phyloP scores from a whole-genome alignment of 345 rosid species.

The Boechera stricta region DNA sequence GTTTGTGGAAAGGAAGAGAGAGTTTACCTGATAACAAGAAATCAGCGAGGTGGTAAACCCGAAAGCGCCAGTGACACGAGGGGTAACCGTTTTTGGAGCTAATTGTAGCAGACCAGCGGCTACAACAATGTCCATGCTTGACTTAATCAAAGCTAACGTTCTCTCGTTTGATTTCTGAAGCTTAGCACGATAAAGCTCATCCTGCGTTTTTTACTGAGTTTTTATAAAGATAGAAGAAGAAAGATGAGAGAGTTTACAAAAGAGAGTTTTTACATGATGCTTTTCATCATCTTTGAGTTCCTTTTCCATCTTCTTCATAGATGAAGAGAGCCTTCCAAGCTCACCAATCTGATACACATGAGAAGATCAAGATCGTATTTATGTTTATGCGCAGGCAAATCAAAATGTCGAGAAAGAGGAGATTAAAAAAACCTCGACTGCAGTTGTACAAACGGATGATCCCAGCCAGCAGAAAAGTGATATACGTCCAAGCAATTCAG shows the following conservation, averaged over 20 bases:
- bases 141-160: slow-evolving; percentile 78
- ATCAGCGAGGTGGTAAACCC: slow-evolving; percentile 86
- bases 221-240: neutral
- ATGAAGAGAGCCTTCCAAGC: slow-evolving; percentile 80
- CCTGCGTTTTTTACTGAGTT: slow-evolving; percentile 48
- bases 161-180: slow-evolving; percentile 83
- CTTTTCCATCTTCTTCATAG: slow-evolving; percentile 80
- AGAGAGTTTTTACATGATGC: slow-evolving; percentile 52
- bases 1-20: slow-evolving; percentile 10
- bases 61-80: slow-evolving; percentile 90
- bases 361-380: neutral
- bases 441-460: slow-evolving; percentile 73
- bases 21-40: slow-evolving; percentile 90
- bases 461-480: slow-evolving; percentile 95
- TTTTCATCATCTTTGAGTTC: slow-evolving; percentile 73
- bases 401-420: slow-evolving; percentile 13
- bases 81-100: slow-evolving; percentile 82
- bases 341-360: slow-evolving; percentile 68
- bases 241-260: neutral
- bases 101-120: slow-evolving; percentile 88
- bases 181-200: slow-evolving; percentile 75
- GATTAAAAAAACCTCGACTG: slow-evolving; percentile 76
- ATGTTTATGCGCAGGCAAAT: neutral
- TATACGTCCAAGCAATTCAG: slow-evolving; percentile 79
- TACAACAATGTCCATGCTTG: slow-evolving; percentile 86